Conservation (phyloP, 1,284 basidiomycete species). For the Limonomyces culmigenus region DNA sequence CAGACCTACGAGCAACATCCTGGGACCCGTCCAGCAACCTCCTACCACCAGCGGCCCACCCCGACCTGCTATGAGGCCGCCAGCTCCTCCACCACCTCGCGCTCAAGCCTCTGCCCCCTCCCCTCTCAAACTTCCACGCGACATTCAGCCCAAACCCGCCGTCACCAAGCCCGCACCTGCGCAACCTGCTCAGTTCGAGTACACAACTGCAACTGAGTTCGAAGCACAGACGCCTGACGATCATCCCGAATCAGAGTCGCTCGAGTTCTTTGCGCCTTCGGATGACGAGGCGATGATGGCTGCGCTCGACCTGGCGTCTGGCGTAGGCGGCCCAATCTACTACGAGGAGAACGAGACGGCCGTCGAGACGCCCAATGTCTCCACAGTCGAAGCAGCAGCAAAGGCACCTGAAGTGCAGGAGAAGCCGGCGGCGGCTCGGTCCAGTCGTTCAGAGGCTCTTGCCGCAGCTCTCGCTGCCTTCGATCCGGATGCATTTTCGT, state of each 20-base stretch:
- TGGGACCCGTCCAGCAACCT: slow-evolving; percentile 2
- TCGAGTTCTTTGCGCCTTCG: too few relatives aligned
- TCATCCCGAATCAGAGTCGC: too few relatives aligned
- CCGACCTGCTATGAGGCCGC: background rate
- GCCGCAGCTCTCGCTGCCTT: too few relatives aligned
- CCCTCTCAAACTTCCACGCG: background rate
- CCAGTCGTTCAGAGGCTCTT: too few relatives aligned
- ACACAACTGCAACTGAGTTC: too few relatives aligned
- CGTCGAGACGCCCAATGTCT: background rate
- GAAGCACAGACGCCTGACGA: too few relatives aligned
- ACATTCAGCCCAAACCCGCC: too few relatives aligned
- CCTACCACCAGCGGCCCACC: slow-evolving; percentile 1
- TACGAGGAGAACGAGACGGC: background rate
- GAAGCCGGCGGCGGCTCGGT: background rate
- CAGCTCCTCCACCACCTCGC: background rate
- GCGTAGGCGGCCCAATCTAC: background rate
- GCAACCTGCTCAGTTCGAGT: too few relatives aligned
- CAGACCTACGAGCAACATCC: background rate
- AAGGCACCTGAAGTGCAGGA: background rate
- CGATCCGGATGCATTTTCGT: too few relatives aligned
- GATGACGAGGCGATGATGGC: too few relatives aligned
- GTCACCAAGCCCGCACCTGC: too few relatives aligned
- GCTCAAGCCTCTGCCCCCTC: background rate
- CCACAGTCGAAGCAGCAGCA: background rate
- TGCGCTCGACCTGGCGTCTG: too few relatives aligned